Base-by-base conservation (phyloP, 1,284 basidiomycete genomes). In the Leccinum subatratum region DNA sequence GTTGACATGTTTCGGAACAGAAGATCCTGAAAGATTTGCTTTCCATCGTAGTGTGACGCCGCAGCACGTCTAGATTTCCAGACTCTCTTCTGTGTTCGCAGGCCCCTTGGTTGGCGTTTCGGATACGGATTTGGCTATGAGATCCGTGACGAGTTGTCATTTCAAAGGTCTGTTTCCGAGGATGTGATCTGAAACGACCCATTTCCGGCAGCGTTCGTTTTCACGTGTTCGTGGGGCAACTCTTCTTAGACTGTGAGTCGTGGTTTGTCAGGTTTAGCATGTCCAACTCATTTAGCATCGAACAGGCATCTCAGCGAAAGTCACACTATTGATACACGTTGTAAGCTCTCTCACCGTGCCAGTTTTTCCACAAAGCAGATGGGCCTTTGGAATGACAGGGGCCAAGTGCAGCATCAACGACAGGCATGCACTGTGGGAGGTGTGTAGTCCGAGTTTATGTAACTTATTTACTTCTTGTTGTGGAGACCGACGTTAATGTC, bases 51-150 rank as follows among this genome's bases (percentile, higher is more conserved):
- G 54, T 25, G 9, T 9, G 54, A 56, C 61, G 51, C 66, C 65
- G 79, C 81, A 5, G 77, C 84, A 25, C 14, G 5, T 56, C 54
- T 25, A 56, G 54, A 56, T 4, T 54, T 68, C 82, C 81, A 66
- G 83, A 85, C 84, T 3, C 86, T 73, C 86, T 51, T 51, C 84
- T 20, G 89, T 92, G 73, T 77, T 88, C 48, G 83, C 87, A 69
- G 91, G 94, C 20, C 93, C 25, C 16, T 94, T 80, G 84, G 92
- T 62, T 81, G 94, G 45, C 85, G 92, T 57, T 82, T 95, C 18
- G 93, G 93, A 57, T 93, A 94, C 75, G 88, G 87, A 22, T 75
- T 92, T 60, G 90, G 92, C 71, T 92, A 85, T 71, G 92, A 93
- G 74, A 92, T 82, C 79, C 86, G 89, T 70, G 93, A 95, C 77